phyloP scores from a whole-genome alignment of 176 grass and related monocot genomes.

The Olyra latifolia region DNA sequence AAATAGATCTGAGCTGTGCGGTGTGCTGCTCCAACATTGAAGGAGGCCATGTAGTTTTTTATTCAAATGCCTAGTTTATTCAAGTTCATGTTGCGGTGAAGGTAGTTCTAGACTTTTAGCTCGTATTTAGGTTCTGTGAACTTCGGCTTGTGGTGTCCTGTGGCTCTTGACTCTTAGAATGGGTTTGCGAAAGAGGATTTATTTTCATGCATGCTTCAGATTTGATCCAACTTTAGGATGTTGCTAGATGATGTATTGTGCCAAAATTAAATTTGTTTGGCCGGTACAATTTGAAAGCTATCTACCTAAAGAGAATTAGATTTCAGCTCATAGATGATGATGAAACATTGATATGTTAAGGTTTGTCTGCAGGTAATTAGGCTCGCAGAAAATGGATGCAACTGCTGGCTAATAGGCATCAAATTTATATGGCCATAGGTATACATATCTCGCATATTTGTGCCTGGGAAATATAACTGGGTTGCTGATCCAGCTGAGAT shows the following conservation, averaged over 20 bases:
- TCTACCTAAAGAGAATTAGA: background rate
- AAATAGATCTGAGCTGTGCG: background rate
- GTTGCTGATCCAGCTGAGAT: background rate
- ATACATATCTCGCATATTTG: background rate
- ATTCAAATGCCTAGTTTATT: background rate
- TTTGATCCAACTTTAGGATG: background rate
- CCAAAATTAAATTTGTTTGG: background rate
- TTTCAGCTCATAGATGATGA: background rate
- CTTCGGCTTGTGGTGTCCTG: background rate
- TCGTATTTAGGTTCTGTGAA: background rate
- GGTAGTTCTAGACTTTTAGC: background rate
- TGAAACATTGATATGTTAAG: background rate
- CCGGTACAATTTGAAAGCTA: background rate
- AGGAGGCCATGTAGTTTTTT: background rate
- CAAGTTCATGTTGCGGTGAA: background rate
- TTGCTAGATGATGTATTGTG: background rate
- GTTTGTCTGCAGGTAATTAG: constrained; percentile 39
- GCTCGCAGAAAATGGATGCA: constrained; percentile 47
- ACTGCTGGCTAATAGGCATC: constrained; percentile 53
- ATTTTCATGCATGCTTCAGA: background rate
- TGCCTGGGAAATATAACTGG: background rate
- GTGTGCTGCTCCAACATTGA: background rate
- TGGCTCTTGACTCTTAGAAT: background rate
- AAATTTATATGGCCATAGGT: constrained; percentile 62
- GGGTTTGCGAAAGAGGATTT: background rate